Evolutionary conservation across 495 filamentous ascomycete species (phyloP), one percentile per base, ranked within the genome.

Genomic region (Aspergillus egyptiacus): DNA sequence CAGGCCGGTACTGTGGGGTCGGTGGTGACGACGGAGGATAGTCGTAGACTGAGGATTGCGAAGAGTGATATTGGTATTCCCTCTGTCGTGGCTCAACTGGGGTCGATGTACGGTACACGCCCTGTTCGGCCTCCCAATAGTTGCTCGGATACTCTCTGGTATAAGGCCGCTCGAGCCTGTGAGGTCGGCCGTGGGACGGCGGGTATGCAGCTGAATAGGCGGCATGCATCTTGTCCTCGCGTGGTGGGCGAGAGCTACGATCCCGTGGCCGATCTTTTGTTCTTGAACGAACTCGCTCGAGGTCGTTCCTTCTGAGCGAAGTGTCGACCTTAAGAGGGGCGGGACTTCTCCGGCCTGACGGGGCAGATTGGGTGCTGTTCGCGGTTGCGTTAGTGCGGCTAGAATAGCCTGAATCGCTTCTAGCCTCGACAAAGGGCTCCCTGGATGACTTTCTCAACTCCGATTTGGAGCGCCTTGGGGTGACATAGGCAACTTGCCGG

Each of bases 341-440:
- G 34, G 68, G 65, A 46, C 59, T 72, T 55, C 65, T 69, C 53
- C 64, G 66, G 62, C 68, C 74, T 52, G 66, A 70, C 49, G 71
- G 67, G 24, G 63, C 72, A 51, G 78, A 78, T 68, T 77, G 72
- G 66, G 74, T 72, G 64, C 72, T 77, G 60, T 68, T 70, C 52
- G 65, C 67, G 22, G 79, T 79, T 56, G 77, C 76, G 50, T 71
- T 68, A 51, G 76, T 83, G 64, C 75, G 80, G 72, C 74, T 82
- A 52, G 79, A 83, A 70, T 82, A 83, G 46, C 79, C 81, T 33
- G 79, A 82, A 64, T 84, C 81, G 64, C 77, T 82, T 46, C 69
- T 70, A 54, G 67, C 66, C 61, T 81, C 79, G 38, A 66, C 57
- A 46, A 65, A 63, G 53, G 59, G 60, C 49, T 61, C 60, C 44